These are phyloP conservation scores for Chalaropsis thielavioides DNA, from an alignment of 2,329 filamentous ascomycete genomes.

Conservation along the genomic window DNA sequence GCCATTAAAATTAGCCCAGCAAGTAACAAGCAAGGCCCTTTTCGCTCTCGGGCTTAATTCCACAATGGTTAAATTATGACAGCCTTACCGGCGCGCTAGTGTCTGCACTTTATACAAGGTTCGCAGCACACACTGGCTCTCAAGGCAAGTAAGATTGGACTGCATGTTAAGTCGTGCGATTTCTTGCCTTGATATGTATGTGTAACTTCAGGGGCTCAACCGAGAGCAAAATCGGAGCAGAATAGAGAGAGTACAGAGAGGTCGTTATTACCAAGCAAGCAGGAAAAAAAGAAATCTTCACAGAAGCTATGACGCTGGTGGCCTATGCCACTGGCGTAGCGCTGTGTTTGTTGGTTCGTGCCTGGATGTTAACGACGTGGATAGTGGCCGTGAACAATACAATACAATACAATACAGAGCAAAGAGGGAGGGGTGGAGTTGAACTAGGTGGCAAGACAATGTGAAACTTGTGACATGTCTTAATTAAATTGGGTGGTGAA, in stretches of 20 bases:
- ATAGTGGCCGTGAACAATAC: too few relatives aligned
- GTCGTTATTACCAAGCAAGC: neutral
- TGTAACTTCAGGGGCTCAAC: neutral
- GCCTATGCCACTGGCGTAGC: neutral
- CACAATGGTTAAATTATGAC: constrained; percentile 1
- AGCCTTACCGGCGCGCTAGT: neutral
- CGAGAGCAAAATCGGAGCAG: neutral
- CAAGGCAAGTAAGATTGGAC: neutral
- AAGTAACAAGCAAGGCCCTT: neutral
- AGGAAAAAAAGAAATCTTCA: neutral
- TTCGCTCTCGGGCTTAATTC: neutral
- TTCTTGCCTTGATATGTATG: neutral
- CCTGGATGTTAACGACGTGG: neutral
- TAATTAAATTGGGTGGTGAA: neutral
- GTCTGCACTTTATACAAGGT: neutral
- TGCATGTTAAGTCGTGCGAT: neutral
- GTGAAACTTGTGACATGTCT: neutral
- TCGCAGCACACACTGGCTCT: neutral
- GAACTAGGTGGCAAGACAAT: neutral
- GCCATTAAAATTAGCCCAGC: neutral
- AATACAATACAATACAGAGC: too few relatives aligned
- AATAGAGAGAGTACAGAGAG: neutral
- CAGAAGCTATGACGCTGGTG: constrained; percentile 2
- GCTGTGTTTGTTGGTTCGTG: neutral
- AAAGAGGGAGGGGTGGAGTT: too few relatives aligned